Evolutionary conservation across 306 rosid genomes (phyloP), one percentile per base, ranked within the genome.

Genomic region (Cajanus cajan): DNA sequence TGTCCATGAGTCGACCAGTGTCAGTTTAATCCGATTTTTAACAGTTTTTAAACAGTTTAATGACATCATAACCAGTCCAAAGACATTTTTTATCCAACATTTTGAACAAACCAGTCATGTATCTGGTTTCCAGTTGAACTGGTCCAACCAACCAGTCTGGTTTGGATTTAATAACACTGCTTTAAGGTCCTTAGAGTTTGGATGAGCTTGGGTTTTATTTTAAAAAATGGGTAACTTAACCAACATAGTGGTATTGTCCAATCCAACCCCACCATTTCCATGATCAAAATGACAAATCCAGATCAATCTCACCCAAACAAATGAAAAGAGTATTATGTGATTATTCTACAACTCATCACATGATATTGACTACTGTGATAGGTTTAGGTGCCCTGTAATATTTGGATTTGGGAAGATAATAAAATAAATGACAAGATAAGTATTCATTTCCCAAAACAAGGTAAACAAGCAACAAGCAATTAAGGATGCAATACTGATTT

Each of bases 401-500:
- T 19, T 47, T 57, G 25, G 45, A 63, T 4, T 28, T 63, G 8
- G 14, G 57, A 31, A 64, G 50, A 72, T 21, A 21, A 71, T 62
- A 47, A 62, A 44, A 54, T 57, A 78, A 18, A 55, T 62, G 39
- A 7, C 28, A 55, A 25, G 63, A 18, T 2, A 16, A 73, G 83
- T 24, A 77, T 31, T 36, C 37, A 68, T 83, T 75, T 76, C 47
- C 55, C 10, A 51, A 28, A 41, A 51, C 66, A 43, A 33, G 50
- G 24, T 51, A 39, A 75, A 50, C 64, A 7, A 40, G 8, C 39
- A 72, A 45, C 8, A 57, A 11, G 61, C 6, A 41, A 70, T 16
- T 57, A 57, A 37, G 40, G 10, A 57, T 24, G 64, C 37, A 58
- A 4, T 25, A 16, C 37, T 25, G 37, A 19, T 44, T 51, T 43